These are phyloP conservation scores for Trichodelitschia bisporula DNA, from an alignment of 495 filamentous ascomycete species.

Conservation along the genomic window DNA sequence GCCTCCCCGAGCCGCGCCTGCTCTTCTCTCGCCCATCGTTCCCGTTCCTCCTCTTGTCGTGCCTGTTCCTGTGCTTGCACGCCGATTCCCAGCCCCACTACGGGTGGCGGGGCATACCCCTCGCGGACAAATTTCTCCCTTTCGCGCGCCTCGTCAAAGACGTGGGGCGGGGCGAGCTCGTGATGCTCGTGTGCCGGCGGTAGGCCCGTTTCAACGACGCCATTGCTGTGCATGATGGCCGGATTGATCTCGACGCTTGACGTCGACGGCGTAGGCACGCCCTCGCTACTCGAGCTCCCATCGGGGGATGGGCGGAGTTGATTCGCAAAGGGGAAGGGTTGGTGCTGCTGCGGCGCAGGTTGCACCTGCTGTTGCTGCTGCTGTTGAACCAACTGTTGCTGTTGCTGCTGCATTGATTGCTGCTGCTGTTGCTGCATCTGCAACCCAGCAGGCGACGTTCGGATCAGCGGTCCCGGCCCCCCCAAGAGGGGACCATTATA, in stretches of 20 bases:
- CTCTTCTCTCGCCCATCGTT: no score
- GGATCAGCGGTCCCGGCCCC: not conserved
- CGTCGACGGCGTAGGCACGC: constrained; percentile 39
- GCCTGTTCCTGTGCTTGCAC: no score
- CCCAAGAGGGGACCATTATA: constrained; percentile 32
- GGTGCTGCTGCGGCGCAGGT: constrained; percentile 8
- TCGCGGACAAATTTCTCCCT: no score
- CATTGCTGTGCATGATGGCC: constrained; percentile 38
- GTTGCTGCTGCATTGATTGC: constrained; percentile 3
- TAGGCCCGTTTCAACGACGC: constrained; percentile 28
- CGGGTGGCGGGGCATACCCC: no score
- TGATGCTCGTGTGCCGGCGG: constrained; percentile 12
- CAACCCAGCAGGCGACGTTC: not conserved
- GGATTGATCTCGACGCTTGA: constrained; percentile 33
- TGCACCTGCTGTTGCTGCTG: constrained; percentile 2
- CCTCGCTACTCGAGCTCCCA: constrained; percentile 48
- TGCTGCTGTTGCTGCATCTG: constrained; percentile 2
- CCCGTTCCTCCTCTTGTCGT: no score
- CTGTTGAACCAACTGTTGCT: constrained; percentile 1
- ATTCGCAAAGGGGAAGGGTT: not conserved
- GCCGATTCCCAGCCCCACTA: no score
- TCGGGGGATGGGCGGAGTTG: constrained; percentile 37
- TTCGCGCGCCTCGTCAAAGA: no score
- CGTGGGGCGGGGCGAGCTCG: no score
- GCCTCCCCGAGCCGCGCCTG: no score